Evolutionary conservation across 1,284 basidiomycete genomes (phyloP).

Genomic region (Cryptococcus maquisensis): DNA sequence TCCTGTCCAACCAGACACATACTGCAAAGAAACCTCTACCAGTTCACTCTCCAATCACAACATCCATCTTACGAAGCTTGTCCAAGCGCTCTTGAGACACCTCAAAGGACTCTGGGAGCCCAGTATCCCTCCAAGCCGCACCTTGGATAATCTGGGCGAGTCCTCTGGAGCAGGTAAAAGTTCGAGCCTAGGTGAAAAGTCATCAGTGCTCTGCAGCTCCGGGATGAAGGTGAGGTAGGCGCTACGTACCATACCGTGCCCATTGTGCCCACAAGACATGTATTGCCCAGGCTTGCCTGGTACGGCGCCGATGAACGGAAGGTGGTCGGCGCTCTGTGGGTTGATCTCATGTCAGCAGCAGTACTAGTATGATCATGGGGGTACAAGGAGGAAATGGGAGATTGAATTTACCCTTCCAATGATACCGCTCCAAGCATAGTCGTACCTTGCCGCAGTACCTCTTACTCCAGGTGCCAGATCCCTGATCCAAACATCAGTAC

Average conservation of each 20-base stretch:
- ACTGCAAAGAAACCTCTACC: too few species aligned
- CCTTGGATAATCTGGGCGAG: slow-evolving; percentile 28
- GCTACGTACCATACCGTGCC: slow-evolving; percentile 32
- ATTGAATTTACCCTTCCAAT: slow-evolving; percentile 19
- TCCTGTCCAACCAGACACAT: too few species aligned
- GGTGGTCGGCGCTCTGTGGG: slow-evolving; percentile 24
- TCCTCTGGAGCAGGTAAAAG: slow-evolving; percentile 29
- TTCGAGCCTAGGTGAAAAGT: slow-evolving; percentile 14
- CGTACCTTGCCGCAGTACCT: slow-evolving; percentile 13
- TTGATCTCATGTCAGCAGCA: slow-evolving; percentile 8
- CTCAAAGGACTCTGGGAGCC: slow-evolving; percentile 24
- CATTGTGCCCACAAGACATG: slow-evolving; percentile 30
- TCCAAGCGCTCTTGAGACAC: slow-evolving; percentile 24
- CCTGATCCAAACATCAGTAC: slow-evolving; percentile 6
- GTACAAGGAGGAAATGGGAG: not conserved
- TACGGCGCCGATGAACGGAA: slow-evolving; percentile 31
- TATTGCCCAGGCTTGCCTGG: slow-evolving; percentile 32
- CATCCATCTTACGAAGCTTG: not conserved
- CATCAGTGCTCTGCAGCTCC: not conserved
- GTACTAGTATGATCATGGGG: too few species aligned
- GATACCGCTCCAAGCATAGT: slow-evolving; percentile 31
- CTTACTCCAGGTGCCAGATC: slow-evolving; percentile 3
- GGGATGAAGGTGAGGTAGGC: not conserved
- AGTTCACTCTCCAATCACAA: too few species aligned
- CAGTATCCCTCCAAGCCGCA: slow-evolving; percentile 16